Conservation (phyloP, 176 grass and related monocot species). For the Avena sativa region DNA sequence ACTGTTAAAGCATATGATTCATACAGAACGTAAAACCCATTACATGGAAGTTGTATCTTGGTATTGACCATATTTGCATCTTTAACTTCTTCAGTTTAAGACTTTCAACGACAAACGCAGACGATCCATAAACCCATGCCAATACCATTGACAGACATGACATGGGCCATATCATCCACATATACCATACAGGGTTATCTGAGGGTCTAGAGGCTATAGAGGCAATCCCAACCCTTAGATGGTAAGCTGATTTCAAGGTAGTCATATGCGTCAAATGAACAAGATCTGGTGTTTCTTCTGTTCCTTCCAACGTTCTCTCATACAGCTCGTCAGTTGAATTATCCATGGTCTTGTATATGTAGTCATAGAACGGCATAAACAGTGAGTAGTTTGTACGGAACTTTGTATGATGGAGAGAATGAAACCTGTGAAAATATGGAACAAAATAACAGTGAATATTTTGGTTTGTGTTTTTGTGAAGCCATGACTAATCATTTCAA, state of each 20-base stretch:
- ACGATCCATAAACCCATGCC: slow-evolving; percentile 67
- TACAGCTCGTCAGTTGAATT: slow-evolving; percentile 75
- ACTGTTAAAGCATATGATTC: slow-evolving; percentile 14
- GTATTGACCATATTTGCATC: slow-evolving; percentile 87
- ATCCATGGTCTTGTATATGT: slow-evolving; percentile 82
- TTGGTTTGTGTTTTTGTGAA: not conserved
- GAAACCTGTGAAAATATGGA: slow-evolving; percentile 62
- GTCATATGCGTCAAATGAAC: slow-evolving; percentile 90
- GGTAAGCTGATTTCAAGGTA: slow-evolving; percentile 64
- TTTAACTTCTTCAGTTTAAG: slow-evolving; percentile 67
- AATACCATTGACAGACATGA: slow-evolving; percentile 67
- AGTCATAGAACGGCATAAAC: slow-evolving; percentile 98
- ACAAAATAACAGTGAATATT: not conserved
- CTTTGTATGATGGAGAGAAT: slow-evolving; percentile 94
- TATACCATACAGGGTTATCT: slow-evolving; percentile 59
- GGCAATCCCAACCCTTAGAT: slow-evolving; percentile 81
- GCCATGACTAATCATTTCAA: slow-evolving; percentile 11
- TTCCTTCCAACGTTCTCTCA: slow-evolving; percentile 66
- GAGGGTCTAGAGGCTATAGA: slow-evolving; percentile 81
- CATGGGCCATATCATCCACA: slow-evolving; percentile 62
- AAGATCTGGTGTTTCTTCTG: slow-evolving; percentile 67
- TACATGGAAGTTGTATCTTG: slow-evolving; percentile 95
- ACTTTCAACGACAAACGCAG: slow-evolving; percentile 79
- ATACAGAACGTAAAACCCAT: not conserved
- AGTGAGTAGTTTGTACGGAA: slow-evolving; percentile 90